Evolutionary conservation across 495 filamentous ascomycete genomes (phyloP).

Genomic region (Choiromyces venosus): DNA sequence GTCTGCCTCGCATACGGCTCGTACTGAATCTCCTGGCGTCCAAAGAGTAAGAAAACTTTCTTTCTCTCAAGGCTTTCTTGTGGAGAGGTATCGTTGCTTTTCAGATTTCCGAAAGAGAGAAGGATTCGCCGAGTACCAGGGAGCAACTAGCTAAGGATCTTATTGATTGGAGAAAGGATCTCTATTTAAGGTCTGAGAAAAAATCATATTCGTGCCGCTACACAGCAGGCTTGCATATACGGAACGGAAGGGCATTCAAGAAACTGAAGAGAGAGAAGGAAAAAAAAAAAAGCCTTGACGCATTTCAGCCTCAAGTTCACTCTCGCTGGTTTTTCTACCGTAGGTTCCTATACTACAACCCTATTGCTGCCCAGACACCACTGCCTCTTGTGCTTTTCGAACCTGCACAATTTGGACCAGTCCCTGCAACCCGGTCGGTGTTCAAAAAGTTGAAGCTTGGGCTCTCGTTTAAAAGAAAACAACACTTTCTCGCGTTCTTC

Average conservation of each 20-base stretch:
- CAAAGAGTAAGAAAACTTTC: neutral
- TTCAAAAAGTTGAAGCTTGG: neutral
- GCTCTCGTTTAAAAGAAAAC: neutral
- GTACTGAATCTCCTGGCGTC: neutral
- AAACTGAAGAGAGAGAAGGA: neutral
- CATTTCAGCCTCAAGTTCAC: neutral
- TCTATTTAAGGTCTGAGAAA: neutral
- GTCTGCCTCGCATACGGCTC: neutral
- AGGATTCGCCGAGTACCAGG: neutral
- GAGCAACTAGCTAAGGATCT: neutral
- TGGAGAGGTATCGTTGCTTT: neutral
- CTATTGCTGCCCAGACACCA: neutral
- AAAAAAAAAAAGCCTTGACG: neutral
- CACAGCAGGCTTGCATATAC: neutral
- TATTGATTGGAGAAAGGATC: neutral
- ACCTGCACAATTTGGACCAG: neutral
- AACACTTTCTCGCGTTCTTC: neutral
- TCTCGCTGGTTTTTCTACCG: neutral
- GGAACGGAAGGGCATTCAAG: neutral
- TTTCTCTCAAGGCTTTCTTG: neutral
- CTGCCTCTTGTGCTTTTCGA: neutral
- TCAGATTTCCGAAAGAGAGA: neutral
- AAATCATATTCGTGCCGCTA: neutral
- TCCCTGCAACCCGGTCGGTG: neutral
- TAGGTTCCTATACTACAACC: neutral